Evolutionary conservation across 805 yeast species (phyloP).

Genomic region (Clavispora fructus): DNA sequence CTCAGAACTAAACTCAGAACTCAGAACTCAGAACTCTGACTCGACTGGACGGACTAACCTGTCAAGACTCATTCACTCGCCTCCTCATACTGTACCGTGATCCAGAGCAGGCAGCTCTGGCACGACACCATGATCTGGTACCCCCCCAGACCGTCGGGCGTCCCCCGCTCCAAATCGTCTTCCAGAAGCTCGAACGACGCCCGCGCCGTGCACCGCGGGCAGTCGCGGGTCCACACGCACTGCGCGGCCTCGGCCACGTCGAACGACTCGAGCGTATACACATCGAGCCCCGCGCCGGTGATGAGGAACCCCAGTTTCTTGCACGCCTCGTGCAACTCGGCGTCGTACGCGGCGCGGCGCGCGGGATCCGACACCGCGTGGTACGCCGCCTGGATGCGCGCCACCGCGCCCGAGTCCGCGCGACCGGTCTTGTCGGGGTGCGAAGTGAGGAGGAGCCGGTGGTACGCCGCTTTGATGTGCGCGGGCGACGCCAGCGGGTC

Average conservation of each 20-base stretch:
- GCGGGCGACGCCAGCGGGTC: constrained; percentile 26
- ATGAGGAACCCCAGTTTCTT: constrained; percentile 34
- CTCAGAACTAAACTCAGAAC: no score
- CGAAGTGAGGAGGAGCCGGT: constrained; percentile 46
- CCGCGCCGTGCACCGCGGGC: constrained; percentile 60
- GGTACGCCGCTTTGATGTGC: constrained; percentile 62
- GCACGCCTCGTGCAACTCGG: constrained; percentile 27
- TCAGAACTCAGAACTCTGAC: no score
- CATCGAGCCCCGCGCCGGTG: constrained; percentile 69
- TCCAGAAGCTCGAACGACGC: constrained; percentile 60
- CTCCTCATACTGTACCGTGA: constrained; percentile 66
- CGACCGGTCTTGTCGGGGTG: constrained; percentile 72
- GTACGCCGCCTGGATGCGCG: constrained; percentile 62
- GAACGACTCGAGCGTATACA: constrained; percentile 61
- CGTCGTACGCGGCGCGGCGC: constrained; percentile 49
- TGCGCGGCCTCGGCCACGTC: constrained; percentile 31
- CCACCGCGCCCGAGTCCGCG: constrained; percentile 16
- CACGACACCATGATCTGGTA: constrained; percentile 77
- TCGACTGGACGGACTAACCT: no score
- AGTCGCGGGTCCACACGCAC: constrained; percentile 41
- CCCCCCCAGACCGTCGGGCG: constrained; percentile 45
- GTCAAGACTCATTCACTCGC: constrained; percentile 5
- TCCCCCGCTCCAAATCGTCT: constrained; percentile 50
- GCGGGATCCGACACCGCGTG: constrained; percentile 40
- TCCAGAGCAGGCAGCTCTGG: constrained; percentile 78